Base-by-base conservation (phyloP, 257 asterid genomes). In the Lycium barbarum region DNA sequence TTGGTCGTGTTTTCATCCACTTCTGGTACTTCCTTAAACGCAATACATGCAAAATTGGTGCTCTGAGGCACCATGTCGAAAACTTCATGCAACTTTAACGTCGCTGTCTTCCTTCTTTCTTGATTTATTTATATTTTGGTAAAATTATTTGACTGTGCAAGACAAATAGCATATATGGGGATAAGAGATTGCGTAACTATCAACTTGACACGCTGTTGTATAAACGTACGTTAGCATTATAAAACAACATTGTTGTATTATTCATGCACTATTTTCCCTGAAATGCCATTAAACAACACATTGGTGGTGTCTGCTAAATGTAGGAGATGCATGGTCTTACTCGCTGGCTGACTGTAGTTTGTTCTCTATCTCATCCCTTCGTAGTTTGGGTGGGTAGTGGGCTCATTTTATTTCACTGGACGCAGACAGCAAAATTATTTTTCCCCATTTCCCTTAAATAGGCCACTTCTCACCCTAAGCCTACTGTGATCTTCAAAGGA, bases 1-100 rank as follows among this genome's bases (percentile, higher is more conserved):
- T 95, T n/a, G 98, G 99, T 22, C 98, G 98, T 7, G 91, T 96
- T 87, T 96, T 96, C 93, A 89, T 96, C 85, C 99, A 93, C 88
- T 96, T 93, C 89, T 96, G 99, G 98, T 96, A 93, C 88, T 76
- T 85, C n/a, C 81, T 38, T 84, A 43, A 67, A 85, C 86, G 87
- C 53, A 47, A 13, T 26, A 9, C 53, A 14, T 51, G 63, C 49
- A 76, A 7, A 74, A 20, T 26, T 53, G 26, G 9, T 76, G 53
- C 82, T 22, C 82, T 26, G 65, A 51, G 45, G 45, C 82, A 51
- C 47, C 26, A 14, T 51, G 17, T 76, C 59, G 18, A 47, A 45
- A 74, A 47, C 26, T 26, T 76, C 82, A 76, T 3, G 47, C 47
- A 72, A 51, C 65, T 53, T 76, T 76, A 76, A 53, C 62, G 13